These are phyloP conservation scores for Arbutus unedo DNA, from an alignment of 148 eudicot genomes.

Conservation along the genomic window DNA sequence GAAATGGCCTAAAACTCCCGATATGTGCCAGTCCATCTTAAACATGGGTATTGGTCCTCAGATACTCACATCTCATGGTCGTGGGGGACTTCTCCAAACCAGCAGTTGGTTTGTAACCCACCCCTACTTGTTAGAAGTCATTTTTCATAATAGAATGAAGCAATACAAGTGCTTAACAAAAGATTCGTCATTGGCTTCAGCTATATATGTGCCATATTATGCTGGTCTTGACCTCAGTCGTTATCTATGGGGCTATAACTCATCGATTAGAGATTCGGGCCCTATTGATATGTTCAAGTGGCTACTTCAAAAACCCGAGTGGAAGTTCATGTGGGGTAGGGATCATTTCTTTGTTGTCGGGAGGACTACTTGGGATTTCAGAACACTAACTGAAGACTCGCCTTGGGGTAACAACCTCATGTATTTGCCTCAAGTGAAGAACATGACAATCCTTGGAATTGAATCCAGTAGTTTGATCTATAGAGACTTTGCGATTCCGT, in stretches of 20 bases:
- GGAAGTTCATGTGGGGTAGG: constrained; percentile 26
- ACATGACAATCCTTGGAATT: constrained; percentile 33
- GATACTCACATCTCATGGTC: constrained; percentile 14
- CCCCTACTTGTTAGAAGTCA: no score
- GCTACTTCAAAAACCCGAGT: constrained; percentile 35
- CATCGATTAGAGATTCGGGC: no score
- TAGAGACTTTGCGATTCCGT: constrained; percentile 6
- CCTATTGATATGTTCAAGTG: constrained; percentile 14
- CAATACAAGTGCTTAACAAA: constrained; percentile 41
- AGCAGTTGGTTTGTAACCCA: constrained; percentile 29
- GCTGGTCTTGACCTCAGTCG: constrained; percentile 38
- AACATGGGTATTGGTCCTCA: no score
- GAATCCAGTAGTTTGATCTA: constrained; percentile 32
- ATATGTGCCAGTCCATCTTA: no score
- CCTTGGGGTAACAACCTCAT: constrained; percentile 43
- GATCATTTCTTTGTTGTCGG: constrained; percentile 29
- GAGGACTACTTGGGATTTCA: constrained; percentile 30
- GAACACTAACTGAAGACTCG: background rate
- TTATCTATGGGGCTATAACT: background rate
- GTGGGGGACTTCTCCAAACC: constrained; percentile 29
- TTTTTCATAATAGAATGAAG: background rate
- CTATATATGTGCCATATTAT: constrained; percentile 40
- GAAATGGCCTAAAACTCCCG: constrained; percentile 7
- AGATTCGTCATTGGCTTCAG: constrained; percentile 30
- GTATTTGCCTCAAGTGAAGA: constrained; percentile 26